phyloP scores from a whole-genome alignment of 371 early-diverging fungal species.

The Mucor lusitanicus region DNA sequence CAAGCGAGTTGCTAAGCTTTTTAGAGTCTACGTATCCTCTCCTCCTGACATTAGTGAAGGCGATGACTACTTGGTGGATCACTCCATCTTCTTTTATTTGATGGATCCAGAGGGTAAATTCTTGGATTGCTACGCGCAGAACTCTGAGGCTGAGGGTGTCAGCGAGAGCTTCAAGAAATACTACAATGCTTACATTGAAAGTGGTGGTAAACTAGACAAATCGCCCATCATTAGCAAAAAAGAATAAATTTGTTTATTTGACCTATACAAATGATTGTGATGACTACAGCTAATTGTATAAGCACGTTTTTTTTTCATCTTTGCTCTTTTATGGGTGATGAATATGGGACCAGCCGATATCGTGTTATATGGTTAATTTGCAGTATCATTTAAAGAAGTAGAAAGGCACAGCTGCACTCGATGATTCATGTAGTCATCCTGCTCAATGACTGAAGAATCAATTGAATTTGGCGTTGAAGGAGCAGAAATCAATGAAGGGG shows the following conservation, averaged over 20 bases:
- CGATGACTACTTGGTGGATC: conserved; percentile 96
- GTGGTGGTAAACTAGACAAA: conserved; percentile 40
- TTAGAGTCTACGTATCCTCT: conserved; percentile 90
- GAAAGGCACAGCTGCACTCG: not conserved
- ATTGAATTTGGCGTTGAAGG: conserved; percentile 48
- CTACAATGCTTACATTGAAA: conserved; percentile 46
- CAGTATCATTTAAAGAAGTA: not conserved
- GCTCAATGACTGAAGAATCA: conserved; percentile 22
- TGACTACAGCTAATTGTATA: not conserved
- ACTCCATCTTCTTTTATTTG: conserved; percentile 96
- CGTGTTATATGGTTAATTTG: not conserved
- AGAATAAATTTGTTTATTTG: not conserved
- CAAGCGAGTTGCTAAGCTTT: conserved; percentile 83
- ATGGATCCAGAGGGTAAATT: conserved; percentile 94
- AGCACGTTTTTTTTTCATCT: conserved; percentile 1
- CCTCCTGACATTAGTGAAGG: conserved; percentile 85
- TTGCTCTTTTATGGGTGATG: not conserved
- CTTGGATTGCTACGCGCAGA: conserved; percentile 88
- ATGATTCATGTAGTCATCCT: conserved; percentile 13
- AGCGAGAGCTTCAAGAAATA: conserved; percentile 61
- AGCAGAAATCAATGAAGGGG: conserved; percentile 35
- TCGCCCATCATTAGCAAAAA: not conserved
- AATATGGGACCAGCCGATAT: conserved; percentile 2
- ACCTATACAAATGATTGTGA: not conserved
- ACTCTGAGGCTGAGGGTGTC: conserved; percentile 65